phyloP scores from a whole-genome alignment of 83 land plant genomes.

The Picea abies region DNA sequence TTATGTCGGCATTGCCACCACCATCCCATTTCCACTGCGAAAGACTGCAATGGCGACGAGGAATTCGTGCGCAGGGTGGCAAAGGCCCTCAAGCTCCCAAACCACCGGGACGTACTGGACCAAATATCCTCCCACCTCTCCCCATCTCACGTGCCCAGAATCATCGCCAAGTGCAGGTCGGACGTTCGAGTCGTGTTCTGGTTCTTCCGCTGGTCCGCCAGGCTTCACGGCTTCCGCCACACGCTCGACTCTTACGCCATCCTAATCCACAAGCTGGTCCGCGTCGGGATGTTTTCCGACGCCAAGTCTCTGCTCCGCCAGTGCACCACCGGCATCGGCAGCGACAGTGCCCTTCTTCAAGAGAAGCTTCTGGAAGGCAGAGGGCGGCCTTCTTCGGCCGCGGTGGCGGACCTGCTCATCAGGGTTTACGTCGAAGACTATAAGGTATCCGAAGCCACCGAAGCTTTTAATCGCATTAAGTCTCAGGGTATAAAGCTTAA shows the following conservation, averaged over 20 bases:
- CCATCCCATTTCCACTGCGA: background rate
- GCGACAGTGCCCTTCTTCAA: background rate
- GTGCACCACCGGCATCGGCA: background rate
- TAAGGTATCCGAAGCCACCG: slow-evolving; percentile 2
- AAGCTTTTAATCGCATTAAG: background rate
- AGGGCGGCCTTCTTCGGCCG: background rate
- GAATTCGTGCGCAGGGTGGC: background rate
- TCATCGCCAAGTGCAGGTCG: background rate
- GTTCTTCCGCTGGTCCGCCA: slow-evolving; percentile 25
- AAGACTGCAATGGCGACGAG: background rate
- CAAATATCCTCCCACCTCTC: background rate
- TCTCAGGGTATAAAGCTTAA: background rate
- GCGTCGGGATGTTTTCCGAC: background rate
- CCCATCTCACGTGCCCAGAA: background rate
- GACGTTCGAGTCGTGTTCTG: background rate
- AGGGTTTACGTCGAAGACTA: background rate
- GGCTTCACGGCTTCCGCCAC: slow-evolving; percentile 28
- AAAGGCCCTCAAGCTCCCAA: background rate
- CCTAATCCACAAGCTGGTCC: slow-evolving; percentile 26
- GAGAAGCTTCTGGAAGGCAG: background rate
- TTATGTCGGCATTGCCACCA: background rate
- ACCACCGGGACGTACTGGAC: background rate
- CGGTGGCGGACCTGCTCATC: slow-evolving; percentile 5
- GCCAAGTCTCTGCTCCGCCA: background rate
- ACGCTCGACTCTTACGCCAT: slow-evolving; percentile 36